phyloP scores from a whole-genome alignment of 495 filamentous ascomycete genomes.

The Tuber microsphaerosporum region DNA sequence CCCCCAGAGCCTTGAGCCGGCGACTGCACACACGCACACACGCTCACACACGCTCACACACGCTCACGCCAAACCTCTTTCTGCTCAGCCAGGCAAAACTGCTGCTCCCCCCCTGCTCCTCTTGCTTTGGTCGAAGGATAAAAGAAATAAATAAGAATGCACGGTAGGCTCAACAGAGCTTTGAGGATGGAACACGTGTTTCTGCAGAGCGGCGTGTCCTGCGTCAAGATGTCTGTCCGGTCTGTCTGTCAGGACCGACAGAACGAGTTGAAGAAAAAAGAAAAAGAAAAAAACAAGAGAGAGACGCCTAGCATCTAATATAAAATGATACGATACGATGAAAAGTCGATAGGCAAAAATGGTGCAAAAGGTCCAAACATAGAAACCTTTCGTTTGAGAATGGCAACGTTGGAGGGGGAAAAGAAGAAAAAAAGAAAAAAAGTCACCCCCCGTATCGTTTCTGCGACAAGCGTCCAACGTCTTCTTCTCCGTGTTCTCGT shows the following conservation, averaged over 20 bases:
- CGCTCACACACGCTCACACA: too few species aligned
- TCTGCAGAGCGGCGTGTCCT: constrained; percentile 36
- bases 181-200: constrained; percentile 36
- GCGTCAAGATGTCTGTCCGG: constrained; percentile 7
- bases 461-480: neutral
- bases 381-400: neutral
- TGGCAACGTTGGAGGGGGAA: neutral
- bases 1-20: neutral
- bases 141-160: constrained; percentile 26
- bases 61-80: neutral
- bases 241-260: neutral
- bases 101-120: neutral
- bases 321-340: neutral
- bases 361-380: neutral
- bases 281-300: neutral
- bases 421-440: neutral
- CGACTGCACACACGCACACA: neutral
- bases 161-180: constrained; percentile 24
- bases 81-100: neutral
- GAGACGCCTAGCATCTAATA: neutral
- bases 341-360: neutral
- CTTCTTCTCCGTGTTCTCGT: neutral
- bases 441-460: neutral
- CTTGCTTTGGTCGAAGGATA: neutral
- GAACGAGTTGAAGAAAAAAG: neutral